Conservation (phyloP, 805 yeast species). For the Pichia phayaonensis region DNA sequence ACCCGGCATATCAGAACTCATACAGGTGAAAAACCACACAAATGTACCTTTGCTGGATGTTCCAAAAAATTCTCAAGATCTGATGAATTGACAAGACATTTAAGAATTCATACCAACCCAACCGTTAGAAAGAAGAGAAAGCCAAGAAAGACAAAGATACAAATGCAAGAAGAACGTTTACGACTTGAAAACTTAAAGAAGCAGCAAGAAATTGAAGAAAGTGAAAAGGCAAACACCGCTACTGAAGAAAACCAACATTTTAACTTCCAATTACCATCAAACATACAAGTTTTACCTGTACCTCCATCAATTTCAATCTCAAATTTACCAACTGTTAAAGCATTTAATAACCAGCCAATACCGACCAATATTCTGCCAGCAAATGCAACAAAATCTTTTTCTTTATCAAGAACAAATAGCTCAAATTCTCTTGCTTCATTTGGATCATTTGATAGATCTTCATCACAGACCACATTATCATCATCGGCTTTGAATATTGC, state of each 20-base stretch:
- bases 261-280: not conserved
- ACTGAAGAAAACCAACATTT: not conserved
- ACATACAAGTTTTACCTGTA: constrained; percentile 3
- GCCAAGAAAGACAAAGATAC: constrained; percentile 17
- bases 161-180: constrained; percentile 11
- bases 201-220: not conserved
- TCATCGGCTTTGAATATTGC: constrained; percentile 10
- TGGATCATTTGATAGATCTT: constrained; percentile 20
- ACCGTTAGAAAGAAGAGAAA: constrained; percentile 48
- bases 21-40: constrained; percentile 77
- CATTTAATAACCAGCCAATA: not conserved
- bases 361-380: not conserved
- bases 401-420: constrained; percentile 27
- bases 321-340: not conserved
- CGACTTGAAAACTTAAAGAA: constrained; percentile 8
- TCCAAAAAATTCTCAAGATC: constrained; percentile 59
- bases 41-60: constrained; percentile 67
- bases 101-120: constrained; percentile 66
- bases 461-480: constrained; percentile 23
- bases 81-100: constrained; percentile 69
- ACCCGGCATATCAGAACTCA: constrained; percentile 75
- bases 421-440: constrained; percentile 26
- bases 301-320: not conserved
- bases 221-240: not conserved
- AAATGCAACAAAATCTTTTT: constrained; percentile 19